Evolutionary conservation across 768 basidiomycete genomes (phyloP).

Genomic region (Russula virescens): DNA sequence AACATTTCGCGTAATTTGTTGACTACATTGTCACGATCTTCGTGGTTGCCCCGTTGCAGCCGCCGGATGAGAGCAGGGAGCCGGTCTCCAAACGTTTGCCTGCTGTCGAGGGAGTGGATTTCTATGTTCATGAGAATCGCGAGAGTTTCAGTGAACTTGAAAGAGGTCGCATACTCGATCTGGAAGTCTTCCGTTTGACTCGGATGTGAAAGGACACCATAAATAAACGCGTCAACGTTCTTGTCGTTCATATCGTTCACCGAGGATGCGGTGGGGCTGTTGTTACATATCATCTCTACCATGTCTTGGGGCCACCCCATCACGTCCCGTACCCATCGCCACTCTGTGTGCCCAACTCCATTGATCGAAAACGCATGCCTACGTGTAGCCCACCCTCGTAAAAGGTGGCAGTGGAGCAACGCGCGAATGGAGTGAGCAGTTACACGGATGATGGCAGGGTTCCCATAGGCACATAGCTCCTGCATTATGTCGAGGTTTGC

Average conservation of each 20-base stretch:
- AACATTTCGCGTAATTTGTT: background rate
- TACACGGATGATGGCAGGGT: background rate
- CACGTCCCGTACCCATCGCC: background rate
- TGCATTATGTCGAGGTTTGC: background rate
- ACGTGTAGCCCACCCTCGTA: too few species aligned
- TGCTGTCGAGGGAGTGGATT: background rate
- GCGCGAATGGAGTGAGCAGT: background rate
- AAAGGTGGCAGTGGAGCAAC: background rate
- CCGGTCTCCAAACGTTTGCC: background rate
- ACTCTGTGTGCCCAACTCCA: too few species aligned
- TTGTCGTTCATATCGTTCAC: background rate
- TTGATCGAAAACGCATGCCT: too few species aligned
- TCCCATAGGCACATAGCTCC: background rate
- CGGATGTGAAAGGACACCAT: background rate
- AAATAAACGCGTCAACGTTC: background rate
- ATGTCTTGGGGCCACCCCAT: too few species aligned
- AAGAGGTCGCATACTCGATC: background rate
- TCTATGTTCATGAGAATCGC: slow-evolving; percentile 1
- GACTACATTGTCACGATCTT: background rate
- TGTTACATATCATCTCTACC: too few species aligned
- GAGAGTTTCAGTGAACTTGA: slow-evolving; percentile 5
- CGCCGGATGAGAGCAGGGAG: background rate
- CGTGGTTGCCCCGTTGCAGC: background rate
- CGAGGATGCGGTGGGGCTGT: too few species aligned
- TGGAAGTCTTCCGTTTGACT: background rate